Evolutionary conservation across 495 filamentous ascomycete species (phyloP).

Genomic region (Cairneyella variabilis): DNA sequence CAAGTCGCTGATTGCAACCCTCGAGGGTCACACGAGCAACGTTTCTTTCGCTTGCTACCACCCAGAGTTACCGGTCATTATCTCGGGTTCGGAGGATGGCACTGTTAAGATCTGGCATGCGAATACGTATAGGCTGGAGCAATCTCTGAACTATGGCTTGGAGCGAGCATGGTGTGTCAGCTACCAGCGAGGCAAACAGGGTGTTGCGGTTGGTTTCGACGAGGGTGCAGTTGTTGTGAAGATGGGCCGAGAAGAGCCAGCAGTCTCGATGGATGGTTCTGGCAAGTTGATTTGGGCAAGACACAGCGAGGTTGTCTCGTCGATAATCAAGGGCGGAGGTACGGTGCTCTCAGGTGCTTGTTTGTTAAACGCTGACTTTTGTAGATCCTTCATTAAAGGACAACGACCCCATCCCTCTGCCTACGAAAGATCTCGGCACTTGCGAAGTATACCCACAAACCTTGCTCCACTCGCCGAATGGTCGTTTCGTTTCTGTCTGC

Average conservation of each 20-base stretch:
- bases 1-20: constrained; percentile 90
- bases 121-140: constrained; percentile 91
- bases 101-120: constrained; percentile 99
- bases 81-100: constrained; percentile 97
- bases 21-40: constrained; percentile 97
- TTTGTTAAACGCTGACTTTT: background rate
- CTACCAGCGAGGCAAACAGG: constrained; percentile 90
- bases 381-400: constrained; percentile 77
- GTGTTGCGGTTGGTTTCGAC: constrained; percentile 93
- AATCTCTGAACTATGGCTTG: constrained; percentile 90
- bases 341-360: constrained; percentile 21
- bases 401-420: constrained; percentile 75
- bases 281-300: constrained; percentile 95
- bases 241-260: constrained; percentile 95
- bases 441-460: constrained; percentile 97
- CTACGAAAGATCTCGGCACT: constrained; percentile 89
- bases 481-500: constrained; percentile 93
- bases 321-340: constrained; percentile 88
- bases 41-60: constrained; percentile 99
- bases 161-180: constrained; percentile 97
- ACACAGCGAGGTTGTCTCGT: constrained; percentile 89
- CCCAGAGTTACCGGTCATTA: constrained; percentile 93
- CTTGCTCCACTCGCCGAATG: constrained; percentile 92
- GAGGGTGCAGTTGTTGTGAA: constrained; percentile 97
- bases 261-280: constrained; percentile 92